phyloP scores from a whole-genome alignment of 2,329 filamentous ascomycete species.

The Microcyclosporella mali region DNA sequence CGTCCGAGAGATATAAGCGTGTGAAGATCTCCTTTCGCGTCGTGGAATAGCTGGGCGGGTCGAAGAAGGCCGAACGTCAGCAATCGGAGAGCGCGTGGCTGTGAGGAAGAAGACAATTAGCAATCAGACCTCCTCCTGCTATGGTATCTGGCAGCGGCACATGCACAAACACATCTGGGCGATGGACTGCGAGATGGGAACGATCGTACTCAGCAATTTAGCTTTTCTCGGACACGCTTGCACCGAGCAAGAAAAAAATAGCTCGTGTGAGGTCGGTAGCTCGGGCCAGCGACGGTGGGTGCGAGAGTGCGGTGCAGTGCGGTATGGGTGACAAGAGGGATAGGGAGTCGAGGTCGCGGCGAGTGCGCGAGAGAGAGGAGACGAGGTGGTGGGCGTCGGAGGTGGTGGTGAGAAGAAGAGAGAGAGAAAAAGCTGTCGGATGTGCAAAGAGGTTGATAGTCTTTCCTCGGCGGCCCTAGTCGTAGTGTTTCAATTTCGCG shows the following conservation, averaged over 20 bases:
- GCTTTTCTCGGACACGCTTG: too few species aligned
- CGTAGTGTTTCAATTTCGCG: too few species aligned
- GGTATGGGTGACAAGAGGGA: too few species aligned
- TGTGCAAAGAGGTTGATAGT: background rate
- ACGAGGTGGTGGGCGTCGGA: background rate
- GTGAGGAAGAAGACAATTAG: background rate
- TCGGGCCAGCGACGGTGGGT: too few species aligned
- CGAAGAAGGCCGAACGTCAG: background rate
- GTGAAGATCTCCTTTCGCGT: background rate
- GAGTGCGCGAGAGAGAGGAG: too few species aligned
- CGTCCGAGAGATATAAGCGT: conserved; percentile 1
- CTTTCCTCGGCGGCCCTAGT: too few species aligned
- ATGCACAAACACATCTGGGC: background rate
- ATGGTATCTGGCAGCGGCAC: background rate
- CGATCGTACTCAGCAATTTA: too few species aligned
- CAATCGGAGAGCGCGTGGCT: background rate
- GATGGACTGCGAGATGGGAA: background rate
- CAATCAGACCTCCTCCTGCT: background rate
- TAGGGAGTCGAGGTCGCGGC: too few species aligned
- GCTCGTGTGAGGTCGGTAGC: too few species aligned
- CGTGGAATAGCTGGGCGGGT: background rate
- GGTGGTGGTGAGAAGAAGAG: background rate
- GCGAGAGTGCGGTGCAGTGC: too few species aligned
- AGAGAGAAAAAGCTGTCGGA: background rate
- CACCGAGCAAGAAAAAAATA: too few species aligned